Evolutionary conservation across 2,329 filamentous ascomycete species (phyloP), one percentile per base, ranked within the genome.

Genomic region (Penicillium sp.): DNA sequence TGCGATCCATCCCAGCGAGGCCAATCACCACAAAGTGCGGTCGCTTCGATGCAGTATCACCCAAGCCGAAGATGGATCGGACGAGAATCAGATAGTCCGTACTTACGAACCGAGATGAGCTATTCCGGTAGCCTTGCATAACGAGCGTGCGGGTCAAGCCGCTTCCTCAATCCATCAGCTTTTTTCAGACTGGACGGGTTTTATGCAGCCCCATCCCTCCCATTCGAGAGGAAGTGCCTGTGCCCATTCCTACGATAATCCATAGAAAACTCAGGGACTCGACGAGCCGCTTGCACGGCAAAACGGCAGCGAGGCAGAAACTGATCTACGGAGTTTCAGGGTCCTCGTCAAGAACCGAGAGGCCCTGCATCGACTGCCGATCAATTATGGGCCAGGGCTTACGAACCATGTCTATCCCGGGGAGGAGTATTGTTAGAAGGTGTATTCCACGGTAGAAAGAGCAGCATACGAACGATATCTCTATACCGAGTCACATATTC

Each of bases 191-290:
- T 28, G 48, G 14, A 54, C 37, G 25, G 11, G 25, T 25, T 58
- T 53, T 30, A 61, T 63, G 59, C 56, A 59, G 52, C 52, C 52
- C 54, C 40, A 57, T 30, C 25, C 49, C 48, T 38, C 40, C 37
- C 48, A 22, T 28, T 30, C 26, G 35, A 35, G 38, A 30, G 49
- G 16, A 1, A 49, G 25, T 57, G 53, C 43, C 57, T 52, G 28
- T 54, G n/a, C 7, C 30, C 57, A 55, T 58, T 28, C 55, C 52
- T 22, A 46, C 58, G 28, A 46, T 52, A 58, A 45, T 28, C 38
- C 40, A 35, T 28, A 55, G 48, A 54, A 40, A n/a, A 37, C 11
- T 14, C 22, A 52, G 19, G 6, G 22, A 19, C 25, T n/a, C n/a
- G n/a, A 51, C n/a, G 13, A n/a, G 8, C 22, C 10, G 30, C 48